A percentile compares a stretch with the other conserved stretches of the same genome.
Evolutionary conservation across 768 basidiomycete species (phyloP).

Genomic region (Fistulinella prunicolor): DNA sequence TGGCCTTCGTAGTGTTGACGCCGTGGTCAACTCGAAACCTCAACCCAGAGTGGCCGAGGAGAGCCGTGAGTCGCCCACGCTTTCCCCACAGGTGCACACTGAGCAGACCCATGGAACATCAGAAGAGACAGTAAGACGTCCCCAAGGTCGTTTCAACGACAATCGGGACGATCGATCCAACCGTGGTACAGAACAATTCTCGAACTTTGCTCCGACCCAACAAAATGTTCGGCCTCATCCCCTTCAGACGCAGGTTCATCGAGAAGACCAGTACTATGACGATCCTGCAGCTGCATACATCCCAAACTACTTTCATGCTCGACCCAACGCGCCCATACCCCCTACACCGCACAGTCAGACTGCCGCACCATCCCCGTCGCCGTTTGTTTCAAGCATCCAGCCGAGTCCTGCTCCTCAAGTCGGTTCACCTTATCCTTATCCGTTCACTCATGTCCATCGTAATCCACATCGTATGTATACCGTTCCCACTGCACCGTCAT

Average conservation of each 20-base stretch:
- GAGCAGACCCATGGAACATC: slow-evolving; percentile 6
- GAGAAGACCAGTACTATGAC: slow-evolving; percentile 62
- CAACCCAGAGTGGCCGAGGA: slow-evolving; percentile 26
- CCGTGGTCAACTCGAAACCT: slow-evolving; percentile 49
- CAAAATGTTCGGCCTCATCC: slow-evolving; percentile 37
- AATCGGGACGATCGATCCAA: slow-evolving; percentile 21
- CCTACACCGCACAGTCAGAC: slow-evolving; percentile 78
- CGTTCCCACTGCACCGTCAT: slow-evolving; percentile 41
- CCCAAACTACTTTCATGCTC: slow-evolving; percentile 54
- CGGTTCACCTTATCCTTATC: slow-evolving; percentile 80
- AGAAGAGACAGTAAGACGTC: slow-evolving; percentile 21
- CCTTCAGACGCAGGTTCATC: slow-evolving; percentile 40
- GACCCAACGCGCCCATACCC: slow-evolving; percentile 74
- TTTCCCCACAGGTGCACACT: slow-evolving; percentile 13
- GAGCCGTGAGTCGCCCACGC: slow-evolving; percentile 25
- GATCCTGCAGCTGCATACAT: slow-evolving; percentile 60
- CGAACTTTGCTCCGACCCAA: slow-evolving; percentile 11
- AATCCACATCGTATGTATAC: slow-evolving; percentile 38
- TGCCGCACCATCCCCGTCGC: slow-evolving; percentile 70
- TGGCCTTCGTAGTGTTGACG: slow-evolving; percentile 57
- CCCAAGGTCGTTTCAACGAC: slow-evolving; percentile 21
- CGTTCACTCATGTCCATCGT: slow-evolving; percentile 70
- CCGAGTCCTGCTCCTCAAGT: slow-evolving; percentile 53
- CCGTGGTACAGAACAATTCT: slow-evolving; percentile 22
- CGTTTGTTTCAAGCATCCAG: slow-evolving; percentile 52